Evolutionary conservation across 164 flowering plant species (phyloP).

Genomic region (Magnolia changhungtana): DNA sequence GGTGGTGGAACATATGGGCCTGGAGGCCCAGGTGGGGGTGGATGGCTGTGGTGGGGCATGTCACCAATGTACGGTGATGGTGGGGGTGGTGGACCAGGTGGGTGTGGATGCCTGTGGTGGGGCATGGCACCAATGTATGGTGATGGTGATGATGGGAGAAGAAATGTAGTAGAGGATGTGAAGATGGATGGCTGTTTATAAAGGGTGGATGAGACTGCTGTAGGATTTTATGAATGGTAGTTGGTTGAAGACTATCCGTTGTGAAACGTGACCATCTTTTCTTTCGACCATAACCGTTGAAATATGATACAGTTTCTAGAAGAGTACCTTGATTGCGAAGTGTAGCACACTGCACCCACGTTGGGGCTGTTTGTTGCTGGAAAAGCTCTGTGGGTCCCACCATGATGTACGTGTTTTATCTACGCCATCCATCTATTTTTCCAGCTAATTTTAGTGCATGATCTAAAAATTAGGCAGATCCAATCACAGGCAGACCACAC

Average conservation of each 20-base stretch:
- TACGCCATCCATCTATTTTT: too few species aligned
- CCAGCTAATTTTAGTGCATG: too few species aligned
- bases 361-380: neutral
- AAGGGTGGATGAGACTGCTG: neutral
- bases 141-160: too few species aligned
- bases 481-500: too few species aligned
- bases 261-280: neutral
- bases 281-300: too few species aligned
- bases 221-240: neutral
- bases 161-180: neutral
- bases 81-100: neutral
- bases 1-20: neutral
- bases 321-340: neutral
- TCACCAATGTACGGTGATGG: slow-evolving; percentile 1
- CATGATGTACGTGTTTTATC: too few species aligned
- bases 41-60: neutral
- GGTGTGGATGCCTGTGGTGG: neutral
- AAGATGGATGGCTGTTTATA: neutral
- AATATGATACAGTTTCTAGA: neutral
- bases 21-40: slow-evolving; percentile 3
- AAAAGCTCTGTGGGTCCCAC: neutral
- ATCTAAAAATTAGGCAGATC: too few species aligned
- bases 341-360: neutral
- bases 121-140: neutral
- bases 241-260: neutral